These are phyloP conservation scores for Seiridium cupressi DNA, from an alignment of 2,329 filamentous ascomycete species.

Conservation along the genomic window DNA sequence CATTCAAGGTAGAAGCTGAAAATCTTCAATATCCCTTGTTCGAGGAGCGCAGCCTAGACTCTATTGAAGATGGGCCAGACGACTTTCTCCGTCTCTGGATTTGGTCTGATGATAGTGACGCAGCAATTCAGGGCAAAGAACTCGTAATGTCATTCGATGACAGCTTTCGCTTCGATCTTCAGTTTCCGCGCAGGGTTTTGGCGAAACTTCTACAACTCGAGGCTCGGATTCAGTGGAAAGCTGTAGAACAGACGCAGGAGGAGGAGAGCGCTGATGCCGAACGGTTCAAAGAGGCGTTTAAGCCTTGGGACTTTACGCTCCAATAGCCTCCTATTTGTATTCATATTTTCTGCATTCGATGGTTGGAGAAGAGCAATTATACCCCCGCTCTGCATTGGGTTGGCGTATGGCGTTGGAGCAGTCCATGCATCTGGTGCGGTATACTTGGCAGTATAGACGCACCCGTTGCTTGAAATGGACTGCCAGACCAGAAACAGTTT, in stretches of 20 bases:
- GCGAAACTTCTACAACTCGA: constrained; percentile 85
- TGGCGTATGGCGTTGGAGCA: background rate
- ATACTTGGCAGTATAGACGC: background rate
- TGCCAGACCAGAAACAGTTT: background rate
- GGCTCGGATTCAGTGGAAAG: constrained; percentile 77
- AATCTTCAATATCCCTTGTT: constrained; percentile 61
- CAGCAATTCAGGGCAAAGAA: constrained; percentile 61
- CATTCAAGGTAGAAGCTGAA: constrained; percentile 84
- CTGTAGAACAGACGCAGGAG: constrained; percentile 72
- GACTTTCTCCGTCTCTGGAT: constrained; percentile 85
- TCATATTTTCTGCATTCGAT: background rate
- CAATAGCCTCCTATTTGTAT: background rate
- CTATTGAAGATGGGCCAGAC: constrained; percentile 47
- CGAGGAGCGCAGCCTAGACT: constrained; percentile 43
- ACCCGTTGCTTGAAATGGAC: background rate
- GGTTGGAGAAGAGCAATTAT: background rate
- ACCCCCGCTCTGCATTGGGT: constrained; percentile 4
- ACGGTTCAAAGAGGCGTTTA: constrained; percentile 78
- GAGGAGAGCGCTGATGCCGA: constrained; percentile 80
- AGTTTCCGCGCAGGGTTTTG: constrained; percentile 84
- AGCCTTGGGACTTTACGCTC: constrained; percentile 80
- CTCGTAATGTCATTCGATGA: constrained; percentile 73
- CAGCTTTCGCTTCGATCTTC: constrained; percentile 78
- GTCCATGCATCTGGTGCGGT: background rate
- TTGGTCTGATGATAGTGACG: constrained; percentile 61